Evolutionary conservation across 495 filamentous ascomycete genomes (phyloP), one percentile per base, ranked within the genome.

Genomic region (Terfezia boudieri): DNA sequence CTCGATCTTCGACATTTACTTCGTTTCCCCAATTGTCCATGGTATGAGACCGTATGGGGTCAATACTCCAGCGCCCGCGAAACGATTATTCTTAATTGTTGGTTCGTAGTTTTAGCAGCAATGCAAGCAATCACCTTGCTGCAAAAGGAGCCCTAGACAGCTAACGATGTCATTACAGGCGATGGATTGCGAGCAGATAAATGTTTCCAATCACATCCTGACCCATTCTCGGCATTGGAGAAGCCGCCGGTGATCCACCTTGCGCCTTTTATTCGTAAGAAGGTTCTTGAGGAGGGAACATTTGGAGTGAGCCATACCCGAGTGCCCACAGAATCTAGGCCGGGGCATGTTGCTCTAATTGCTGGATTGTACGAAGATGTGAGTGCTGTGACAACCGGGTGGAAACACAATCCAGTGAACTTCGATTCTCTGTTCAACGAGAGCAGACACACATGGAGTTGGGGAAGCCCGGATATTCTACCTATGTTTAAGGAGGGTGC

Each of bases 1-100:
- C 62, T 94, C 89, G 37, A 99, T 99, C 59, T 99, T 99, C 68
- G 92, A 96, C 66, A 93, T 96, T 58, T 99, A 99, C 70, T 99
- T 99, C 66, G 86, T 95, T 59, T 94, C 87, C 64, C 92, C 92
- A 16, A 92, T 99, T 60, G 92, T 96, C 38, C 82, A 78, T 74
- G 92, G 92, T 62, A 96, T 99, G 92, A 76, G 73, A 59, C 74
- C 84, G 52, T 89, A 83, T 69, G 69, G 68, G 37, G 73, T 90
- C 43, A 78, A 86, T 49, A 71, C 82, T 52, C 70, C 78, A 37
- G 56, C 69, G 20, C 90, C 90, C 26, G 88, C 92, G 6, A 81
- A 85, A 68, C 79, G 92, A 53, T 76, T 99, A 50, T 81, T 99
- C 53, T 76, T 99, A 11, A 92, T 90, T 65, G 92, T 99, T 58